Evolutionary conservation across 1,284 basidiomycete species (phyloP), one percentile per base, ranked within the genome.

Genomic region (Rhodotorula sp.): DNA sequence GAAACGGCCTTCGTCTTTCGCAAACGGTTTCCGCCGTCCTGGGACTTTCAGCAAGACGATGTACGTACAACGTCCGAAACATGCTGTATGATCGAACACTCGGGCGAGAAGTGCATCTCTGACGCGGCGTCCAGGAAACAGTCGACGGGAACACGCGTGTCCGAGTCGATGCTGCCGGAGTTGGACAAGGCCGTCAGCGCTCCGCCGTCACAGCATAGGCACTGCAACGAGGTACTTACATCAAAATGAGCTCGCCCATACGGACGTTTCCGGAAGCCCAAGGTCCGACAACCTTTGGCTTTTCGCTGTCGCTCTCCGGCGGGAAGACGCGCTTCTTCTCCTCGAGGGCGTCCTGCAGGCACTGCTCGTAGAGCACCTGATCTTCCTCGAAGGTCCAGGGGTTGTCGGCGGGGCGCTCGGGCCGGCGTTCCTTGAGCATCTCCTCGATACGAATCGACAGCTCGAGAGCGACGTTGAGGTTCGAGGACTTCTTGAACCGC

Each of bases 101-200:
- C 89, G 5, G 89, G 90, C 72, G 85, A 87, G 79, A 89, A 88
- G 4, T 85, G 82, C 77, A 93, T 85, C 79, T 93, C 91, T 37
- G 88, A 86, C 4, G 89, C 91, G 1, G 91, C 91, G 80, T 93
- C 91, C 64, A 89, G 84, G 78, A 93, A 87, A 78, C 90, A 93
- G 79, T 93, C 91, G 80, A 89, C 88, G 4, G 91, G 91, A 0
- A 93, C 90, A 68, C 91, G 82, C n/a, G 91, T 93, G 80, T 92
- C 91, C 6, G 89, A 88, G 77, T 92, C 66, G 58, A 67, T 67
- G 30, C 59, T 61, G 66, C 30, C 1, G n/a, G 42, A 54, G 24
- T 7, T 18, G 26, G 30, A 20, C 17, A 29, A 24, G 4, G 22
- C 7, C 0, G 22, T 12, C 14, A 7, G 15, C 15, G 18, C 10